These are phyloP conservation scores for Helenozyma rhizophorensis DNA, from an alignment of 805 yeast genomes.

Conservation along the genomic window DNA sequence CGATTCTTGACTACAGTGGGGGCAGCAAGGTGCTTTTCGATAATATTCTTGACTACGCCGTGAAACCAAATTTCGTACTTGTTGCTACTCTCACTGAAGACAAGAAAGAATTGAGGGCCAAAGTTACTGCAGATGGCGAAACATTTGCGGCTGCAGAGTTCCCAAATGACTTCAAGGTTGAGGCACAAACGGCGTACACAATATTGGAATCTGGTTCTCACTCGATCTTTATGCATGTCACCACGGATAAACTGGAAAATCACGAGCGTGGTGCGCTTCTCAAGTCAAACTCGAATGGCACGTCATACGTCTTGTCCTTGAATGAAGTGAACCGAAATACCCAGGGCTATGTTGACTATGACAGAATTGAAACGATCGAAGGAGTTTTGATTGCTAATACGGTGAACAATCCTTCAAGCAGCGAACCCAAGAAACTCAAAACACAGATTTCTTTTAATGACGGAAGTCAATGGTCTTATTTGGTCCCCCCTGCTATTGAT, in stretches of 20 bases:
- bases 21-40: constrained; percentile 42
- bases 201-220: constrained; percentile 68
- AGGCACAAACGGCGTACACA: constrained; percentile 61
- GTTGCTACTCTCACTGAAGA: constrained; percentile 62
- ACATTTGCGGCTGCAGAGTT: constrained; percentile 74
- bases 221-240: constrained; percentile 78
- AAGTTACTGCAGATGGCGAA: constrained; percentile 74
- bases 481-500: constrained; percentile 67
- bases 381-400: constrained; percentile 76
- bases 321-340: constrained; percentile 69
- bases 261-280: constrained; percentile 72
- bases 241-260: constrained; percentile 49
- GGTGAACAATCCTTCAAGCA: constrained; percentile 52
- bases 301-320: constrained; percentile 68
- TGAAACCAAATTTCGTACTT: constrained; percentile 65
- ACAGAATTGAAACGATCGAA: constrained; percentile 74
- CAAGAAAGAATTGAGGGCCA: constrained; percentile 50
- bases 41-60: constrained; percentile 67
- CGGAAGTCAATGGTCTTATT: constrained; percentile 79
- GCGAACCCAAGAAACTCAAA: constrained; percentile 51
- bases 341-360: constrained; percentile 83
- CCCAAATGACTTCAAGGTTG: constrained; percentile 60
- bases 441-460: constrained; percentile 83
- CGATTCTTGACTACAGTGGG: constrained; percentile 53
- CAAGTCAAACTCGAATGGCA: constrained; percentile 90